Conservation (phyloP, 192 early-diverging fungal species). For the Mortierella antarctica region DNA sequence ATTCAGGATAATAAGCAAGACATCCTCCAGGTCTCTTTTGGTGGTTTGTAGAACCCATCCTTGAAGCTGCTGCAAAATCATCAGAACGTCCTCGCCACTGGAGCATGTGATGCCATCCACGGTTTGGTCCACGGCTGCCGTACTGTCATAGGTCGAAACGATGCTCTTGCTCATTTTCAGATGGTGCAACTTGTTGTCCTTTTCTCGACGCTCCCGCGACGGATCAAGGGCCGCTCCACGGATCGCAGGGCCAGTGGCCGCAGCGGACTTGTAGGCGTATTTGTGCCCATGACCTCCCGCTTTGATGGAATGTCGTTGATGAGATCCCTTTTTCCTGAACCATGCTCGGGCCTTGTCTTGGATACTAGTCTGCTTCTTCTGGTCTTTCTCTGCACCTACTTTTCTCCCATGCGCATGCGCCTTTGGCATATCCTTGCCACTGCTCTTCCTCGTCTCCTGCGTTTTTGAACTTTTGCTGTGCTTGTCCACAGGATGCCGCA, state of each 20-base stretch:
- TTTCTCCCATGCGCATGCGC: neutral
- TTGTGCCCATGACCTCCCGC: neutral
- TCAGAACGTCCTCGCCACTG: constrained; percentile 26
- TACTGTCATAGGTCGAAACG: constrained; percentile 21
- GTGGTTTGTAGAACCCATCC: constrained; percentile 21
- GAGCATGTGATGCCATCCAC: constrained; percentile 49
- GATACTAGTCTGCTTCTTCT: neutral
- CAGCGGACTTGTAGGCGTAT: neutral
- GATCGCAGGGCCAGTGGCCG: neutral
- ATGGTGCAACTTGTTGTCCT: neutral
- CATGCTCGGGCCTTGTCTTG: neutral
- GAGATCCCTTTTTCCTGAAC: constrained; percentile 21
- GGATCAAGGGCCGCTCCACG: neutral
- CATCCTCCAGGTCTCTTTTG: constrained; percentile 20
- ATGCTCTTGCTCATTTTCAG: constrained; percentile 25
- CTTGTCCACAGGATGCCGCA: no score
- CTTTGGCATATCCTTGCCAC: no score
- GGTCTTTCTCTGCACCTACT: neutral
- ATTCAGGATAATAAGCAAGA: constrained; percentile 32
- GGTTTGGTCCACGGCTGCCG: constrained; percentile 13
- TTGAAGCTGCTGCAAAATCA: constrained; percentile 24
- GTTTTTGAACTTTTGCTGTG: no score
- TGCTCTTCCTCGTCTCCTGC: no score
- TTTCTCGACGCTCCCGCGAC: neutral
- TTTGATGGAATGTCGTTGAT: constrained; percentile 20